Evolutionary conservation across 2,329 filamentous ascomycete species (phyloP).

Genomic region (Blumeriella jaapii): DNA sequence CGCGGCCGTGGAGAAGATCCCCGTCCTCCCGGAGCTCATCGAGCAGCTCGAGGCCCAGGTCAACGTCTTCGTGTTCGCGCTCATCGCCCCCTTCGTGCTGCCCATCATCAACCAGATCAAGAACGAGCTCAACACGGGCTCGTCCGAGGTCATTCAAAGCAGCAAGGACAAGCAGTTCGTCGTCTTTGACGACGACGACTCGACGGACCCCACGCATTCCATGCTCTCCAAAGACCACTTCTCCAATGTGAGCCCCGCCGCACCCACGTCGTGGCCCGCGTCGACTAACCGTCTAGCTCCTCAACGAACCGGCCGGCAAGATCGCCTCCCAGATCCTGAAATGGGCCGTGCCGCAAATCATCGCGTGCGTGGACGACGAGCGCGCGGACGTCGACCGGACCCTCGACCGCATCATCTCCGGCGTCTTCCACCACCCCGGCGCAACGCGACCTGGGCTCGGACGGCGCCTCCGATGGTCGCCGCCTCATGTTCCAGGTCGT

Average conservation of each 20-base stretch:
- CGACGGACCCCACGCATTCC: constrained; percentile 77
- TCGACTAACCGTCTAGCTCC: constrained; percentile 35
- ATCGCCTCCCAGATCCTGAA: constrained; percentile 67
- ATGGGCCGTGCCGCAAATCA: constrained; percentile 84
- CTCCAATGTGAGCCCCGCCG: constrained; percentile 30
- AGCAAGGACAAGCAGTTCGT: constrained; percentile 75
- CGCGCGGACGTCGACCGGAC: constrained; percentile 55
- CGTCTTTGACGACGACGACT: constrained; percentile 71
- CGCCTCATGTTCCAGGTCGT: constrained; percentile 69
- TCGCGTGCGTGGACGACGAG: constrained; percentile 78
- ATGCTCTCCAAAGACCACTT: constrained; percentile 97
- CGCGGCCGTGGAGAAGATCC: constrained; percentile 72
- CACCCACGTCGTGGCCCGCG: background rate
- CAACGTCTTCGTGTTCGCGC: constrained; percentile 81
- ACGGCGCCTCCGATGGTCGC: constrained; percentile 63
- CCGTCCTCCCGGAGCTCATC: constrained; percentile 71
- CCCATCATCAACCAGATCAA: constrained; percentile 82
- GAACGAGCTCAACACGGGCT: constrained; percentile 74
- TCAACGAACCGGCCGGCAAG: constrained; percentile 81
- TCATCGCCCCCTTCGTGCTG: constrained; percentile 78
- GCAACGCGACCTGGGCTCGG: constrained; percentile 55
- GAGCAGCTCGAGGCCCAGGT: constrained; percentile 82
- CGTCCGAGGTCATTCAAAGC: constrained; percentile 76
- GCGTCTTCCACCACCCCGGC: constrained; percentile 85
- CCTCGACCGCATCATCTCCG: constrained; percentile 65